phyloP scores from a whole-genome alignment of 805 yeast species.

The Candida nemodendra region DNA sequence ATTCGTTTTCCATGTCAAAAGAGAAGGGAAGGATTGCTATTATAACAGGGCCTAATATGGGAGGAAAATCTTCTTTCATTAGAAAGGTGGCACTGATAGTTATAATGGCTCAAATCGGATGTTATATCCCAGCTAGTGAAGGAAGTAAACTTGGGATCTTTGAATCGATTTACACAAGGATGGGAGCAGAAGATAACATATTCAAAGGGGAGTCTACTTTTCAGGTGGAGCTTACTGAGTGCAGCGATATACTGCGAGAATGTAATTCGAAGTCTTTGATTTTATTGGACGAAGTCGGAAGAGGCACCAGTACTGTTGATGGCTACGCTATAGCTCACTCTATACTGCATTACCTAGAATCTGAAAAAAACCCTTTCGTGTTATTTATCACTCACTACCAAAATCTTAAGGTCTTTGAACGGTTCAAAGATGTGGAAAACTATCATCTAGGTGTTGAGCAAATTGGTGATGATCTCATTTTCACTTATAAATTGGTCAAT shows the following conservation, averaged over 20 bases:
- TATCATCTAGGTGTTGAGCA: slow-evolving; percentile 65
- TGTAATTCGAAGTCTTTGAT: slow-evolving; percentile 58
- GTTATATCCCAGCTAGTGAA: slow-evolving; percentile 71
- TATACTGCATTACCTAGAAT: slow-evolving; percentile 58
- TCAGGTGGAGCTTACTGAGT: slow-evolving; percentile 71
- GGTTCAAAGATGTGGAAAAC: slow-evolving; percentile 45
- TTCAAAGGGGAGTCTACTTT: slow-evolving; percentile 79
- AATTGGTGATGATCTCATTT: slow-evolving; percentile 35
- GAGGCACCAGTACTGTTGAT: slow-evolving; percentile 69
- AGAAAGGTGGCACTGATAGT: slow-evolving; percentile 69
- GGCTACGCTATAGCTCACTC: slow-evolving; percentile 82
- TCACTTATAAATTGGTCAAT: slow-evolving; percentile 48
- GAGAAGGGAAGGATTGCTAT: slow-evolving; percentile 53
- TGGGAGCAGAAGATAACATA: slow-evolving; percentile 84
- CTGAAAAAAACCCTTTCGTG: slow-evolving; percentile 48
- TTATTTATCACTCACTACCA: slow-evolving; percentile 88
- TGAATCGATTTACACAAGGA: slow-evolving; percentile 51
- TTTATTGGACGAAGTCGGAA: slow-evolving; percentile 71
- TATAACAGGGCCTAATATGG: slow-evolving; percentile 87
- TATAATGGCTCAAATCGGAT: slow-evolving; percentile 76
- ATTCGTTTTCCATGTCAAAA: slow-evolving; percentile 52
- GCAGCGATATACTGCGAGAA: slow-evolving; percentile 50
- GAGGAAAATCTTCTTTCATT: slow-evolving; percentile 79
- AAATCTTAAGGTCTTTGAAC: slow-evolving; percentile 52
- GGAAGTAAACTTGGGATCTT: slow-evolving; percentile 54